Evolutionary conservation across 2,329 filamentous ascomycete species (phyloP).

Genomic region (Colletotrichum navitas): DNA sequence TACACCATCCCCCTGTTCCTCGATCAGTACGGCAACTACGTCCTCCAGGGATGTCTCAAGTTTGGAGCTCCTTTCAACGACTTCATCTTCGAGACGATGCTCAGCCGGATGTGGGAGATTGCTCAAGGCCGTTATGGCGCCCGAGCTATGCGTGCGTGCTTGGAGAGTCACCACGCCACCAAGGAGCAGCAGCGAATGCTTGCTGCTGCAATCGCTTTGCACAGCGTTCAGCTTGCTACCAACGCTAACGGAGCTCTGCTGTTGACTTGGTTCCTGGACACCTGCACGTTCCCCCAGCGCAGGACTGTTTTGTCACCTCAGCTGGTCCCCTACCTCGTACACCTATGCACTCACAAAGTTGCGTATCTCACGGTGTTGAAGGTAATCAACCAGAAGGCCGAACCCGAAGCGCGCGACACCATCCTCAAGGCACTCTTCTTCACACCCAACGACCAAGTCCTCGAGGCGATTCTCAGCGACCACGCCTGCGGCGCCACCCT

Average conservation of each 20-base stretch:
- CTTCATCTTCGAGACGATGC: slow-evolving; percentile 98
- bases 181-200: slow-evolving; percentile 97
- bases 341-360: slow-evolving; percentile 98
- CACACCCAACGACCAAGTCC: slow-evolving; percentile 83
- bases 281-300: slow-evolving; percentile 93
- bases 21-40: slow-evolving; percentile 98
- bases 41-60: slow-evolving; percentile 94
- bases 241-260: slow-evolving; percentile 95
- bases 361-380: slow-evolving; percentile 97
- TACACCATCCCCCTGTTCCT: slow-evolving; percentile 94
- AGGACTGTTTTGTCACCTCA: slow-evolving; percentile 92
- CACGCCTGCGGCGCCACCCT: slow-evolving; percentile 93
- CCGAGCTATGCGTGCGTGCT: slow-evolving; percentile 93
- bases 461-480: slow-evolving; percentile 92
- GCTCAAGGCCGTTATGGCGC: slow-evolving; percentile 94
- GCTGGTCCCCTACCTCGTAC: slow-evolving; percentile 91
- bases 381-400: slow-evolving; percentile 97
- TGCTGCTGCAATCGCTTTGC: slow-evolving; percentile 92
- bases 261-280: slow-evolving; percentile 97
- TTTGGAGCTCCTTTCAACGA: slow-evolving; percentile 91
- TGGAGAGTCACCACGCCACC: slow-evolving; percentile 94
- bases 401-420: slow-evolving; percentile 89
- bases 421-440: slow-evolving; percentile 95
- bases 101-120: slow-evolving; percentile 93
- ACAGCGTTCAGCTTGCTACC: slow-evolving; percentile 95